Base-by-base conservation (phyloP, 352 stramenopile genomes). In the Pythium coloratum region DNA sequence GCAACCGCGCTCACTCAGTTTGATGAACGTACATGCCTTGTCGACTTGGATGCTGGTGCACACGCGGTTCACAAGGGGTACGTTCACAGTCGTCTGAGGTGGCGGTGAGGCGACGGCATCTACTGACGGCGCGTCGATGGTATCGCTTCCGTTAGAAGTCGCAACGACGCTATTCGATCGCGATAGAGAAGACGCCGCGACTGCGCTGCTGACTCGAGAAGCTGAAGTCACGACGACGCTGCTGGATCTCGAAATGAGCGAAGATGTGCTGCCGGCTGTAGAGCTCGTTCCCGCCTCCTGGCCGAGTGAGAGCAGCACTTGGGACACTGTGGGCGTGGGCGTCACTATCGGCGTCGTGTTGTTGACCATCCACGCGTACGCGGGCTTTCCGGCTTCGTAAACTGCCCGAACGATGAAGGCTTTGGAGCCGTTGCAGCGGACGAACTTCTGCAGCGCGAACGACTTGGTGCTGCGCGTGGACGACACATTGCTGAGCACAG, bases 331-430 rank as follows among this genome's bases (percentile, higher is more conserved):
- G 20, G 71, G 71, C 7, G 46, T 72, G 0, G 78, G 59, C 10
- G 78, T 75, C 55, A 79, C 72, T 33, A 90, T 81, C 9, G 82
- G 55, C 14, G 74, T 67, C 13, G 75, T 79, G 62, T 93, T 95
- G 68, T 76, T 93, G 66, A 95, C 86, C 80, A 93, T 92, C 86
- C 86, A 95, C 10, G 81, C 86, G 32, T 79, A 81, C 7, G 76
- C 28, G 49, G 86, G 80, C 32, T 91, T 90, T 6, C 75, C 73
- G 0, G 71, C 64, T 44, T 93, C 84, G 44, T 90, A 88, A 6
- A 93, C 76, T 8, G 80, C 75, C 2, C 86, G 76, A 26, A 93
- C 78, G 6, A 93, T 62, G 49, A 91, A 93, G 26, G 84, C 81
- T 56, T 91, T 92, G 1, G 83, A 77, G 12, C 83, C 84, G 33